These are phyloP conservation scores for Westerdykella sp. DNA, from an alignment of 2,329 filamentous ascomycete genomes.

Conservation along the genomic window DNA sequence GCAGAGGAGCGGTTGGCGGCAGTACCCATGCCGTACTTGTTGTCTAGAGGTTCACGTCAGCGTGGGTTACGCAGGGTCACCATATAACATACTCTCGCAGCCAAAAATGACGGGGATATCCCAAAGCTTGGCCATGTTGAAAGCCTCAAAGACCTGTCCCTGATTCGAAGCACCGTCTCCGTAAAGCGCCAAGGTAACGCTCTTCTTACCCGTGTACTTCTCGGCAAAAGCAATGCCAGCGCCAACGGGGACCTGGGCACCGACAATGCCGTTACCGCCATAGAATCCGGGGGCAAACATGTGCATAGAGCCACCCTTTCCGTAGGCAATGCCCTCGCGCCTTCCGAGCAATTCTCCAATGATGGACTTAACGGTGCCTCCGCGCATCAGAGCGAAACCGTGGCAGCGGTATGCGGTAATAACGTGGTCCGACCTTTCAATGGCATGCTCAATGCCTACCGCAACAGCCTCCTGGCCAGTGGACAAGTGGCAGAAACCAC, in stretches of 20 bases:
- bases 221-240: conserved; percentile 95
- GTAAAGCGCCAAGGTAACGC: conserved; percentile 83
- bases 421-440: conserved; percentile 83
- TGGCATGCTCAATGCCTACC: conserved; percentile 92
- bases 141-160: conserved; percentile 98
- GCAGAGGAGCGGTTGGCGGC: conserved; percentile 89
- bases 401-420: conserved; percentile 99
- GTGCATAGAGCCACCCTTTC: conserved; percentile 99
- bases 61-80: not conserved
- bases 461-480: conserved; percentile 97
- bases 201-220: conserved; percentile 84
- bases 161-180: conserved; percentile 99
- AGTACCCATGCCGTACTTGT: conserved; percentile 99
- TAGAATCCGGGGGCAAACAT: conserved; percentile 99
- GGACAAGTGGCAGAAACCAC: conserved; percentile 98
- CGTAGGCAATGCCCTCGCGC: conserved; percentile 93
- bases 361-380: conserved; percentile 81
- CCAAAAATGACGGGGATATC: conserved; percentile 91
- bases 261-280: conserved; percentile 97
- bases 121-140: conserved; percentile 99
- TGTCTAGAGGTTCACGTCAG: conserved; percentile 58
- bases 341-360: conserved; percentile 94
- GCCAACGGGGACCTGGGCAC: conserved; percentile 95
- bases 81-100: conserved; percentile 76
- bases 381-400: conserved; percentile 96